Conservation (phyloP, 23 red algal genomes). For the Gracilaria vermiculophylla region DNA sequence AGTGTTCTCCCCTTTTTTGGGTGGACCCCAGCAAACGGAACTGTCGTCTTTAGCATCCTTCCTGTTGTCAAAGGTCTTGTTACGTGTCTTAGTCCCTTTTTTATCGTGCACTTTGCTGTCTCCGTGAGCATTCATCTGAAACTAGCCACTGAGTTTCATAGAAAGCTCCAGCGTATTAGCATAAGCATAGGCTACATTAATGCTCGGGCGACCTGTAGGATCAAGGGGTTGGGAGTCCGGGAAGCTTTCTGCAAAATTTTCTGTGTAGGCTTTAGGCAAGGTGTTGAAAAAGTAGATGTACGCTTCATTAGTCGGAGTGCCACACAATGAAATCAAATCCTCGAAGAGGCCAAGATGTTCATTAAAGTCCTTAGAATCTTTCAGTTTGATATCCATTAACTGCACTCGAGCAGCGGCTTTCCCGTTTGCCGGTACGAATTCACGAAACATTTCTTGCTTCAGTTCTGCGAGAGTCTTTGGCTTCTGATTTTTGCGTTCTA, state of each 20-base stretch:
- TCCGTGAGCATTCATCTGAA: neutral
- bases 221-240: conserved; percentile 14
- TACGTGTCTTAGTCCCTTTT: neutral
- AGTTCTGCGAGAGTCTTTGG: neutral
- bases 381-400: conserved; percentile 31
- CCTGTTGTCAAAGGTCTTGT: neutral
- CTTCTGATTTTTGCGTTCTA: conserved; percentile 22
- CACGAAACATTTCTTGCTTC: neutral
- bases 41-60: neutral
- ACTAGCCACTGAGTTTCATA: conserved; percentile 8
- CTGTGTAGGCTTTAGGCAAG: conserved; percentile 4
- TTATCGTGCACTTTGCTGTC: conserved; percentile 1
- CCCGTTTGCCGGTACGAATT: conserved; percentile 37
- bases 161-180: neutral
- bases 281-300: conserved; percentile 12
- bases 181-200: conserved; percentile 23
- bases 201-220: neutral
- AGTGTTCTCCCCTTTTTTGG: conserved; percentile 5
- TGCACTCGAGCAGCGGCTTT: conserved; percentile 20
- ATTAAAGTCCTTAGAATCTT: neutral
- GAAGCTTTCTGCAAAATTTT: conserved; percentile 10
- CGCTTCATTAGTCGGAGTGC: conserved; percentile 8
- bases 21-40: neutral
- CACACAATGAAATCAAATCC: conserved; percentile 3
- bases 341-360: conserved; percentile 2